Conservation (phyloP, 1,284 basidiomycete genomes). For the Ceratobasidium papillatum region DNA sequence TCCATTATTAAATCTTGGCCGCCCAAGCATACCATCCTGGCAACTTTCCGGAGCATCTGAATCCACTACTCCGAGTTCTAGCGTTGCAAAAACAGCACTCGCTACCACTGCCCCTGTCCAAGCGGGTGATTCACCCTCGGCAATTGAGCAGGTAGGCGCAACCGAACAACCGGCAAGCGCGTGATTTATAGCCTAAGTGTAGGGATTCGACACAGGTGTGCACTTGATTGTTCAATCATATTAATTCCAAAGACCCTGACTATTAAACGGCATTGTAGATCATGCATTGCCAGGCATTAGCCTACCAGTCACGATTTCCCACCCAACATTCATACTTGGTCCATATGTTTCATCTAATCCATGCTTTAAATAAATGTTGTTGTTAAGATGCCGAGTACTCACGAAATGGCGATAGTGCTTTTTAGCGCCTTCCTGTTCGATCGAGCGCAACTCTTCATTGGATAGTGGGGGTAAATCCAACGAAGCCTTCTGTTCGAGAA, state of each 20-base stretch:
- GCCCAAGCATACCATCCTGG: constrained; percentile 88
- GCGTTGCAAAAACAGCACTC: background rate
- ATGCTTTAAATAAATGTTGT: background rate
- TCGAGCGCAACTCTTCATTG: constrained; percentile 31
- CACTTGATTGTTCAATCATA: background rate
- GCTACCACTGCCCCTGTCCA: background rate
- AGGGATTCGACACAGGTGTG: constrained; percentile 1
- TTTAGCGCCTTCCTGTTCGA: constrained; percentile 26
- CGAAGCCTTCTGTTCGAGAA: constrained; percentile 32
- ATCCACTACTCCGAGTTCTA: constrained; percentile 7
- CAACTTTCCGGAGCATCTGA: constrained; percentile 63
- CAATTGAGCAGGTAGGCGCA: background rate
- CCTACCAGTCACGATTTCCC: background rate
- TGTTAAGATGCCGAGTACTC: background rate
- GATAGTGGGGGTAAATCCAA: constrained; percentile 34
- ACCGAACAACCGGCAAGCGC: background rate
- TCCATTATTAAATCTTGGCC: constrained; percentile 57
- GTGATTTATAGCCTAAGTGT: background rate
- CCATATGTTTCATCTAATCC: constrained; percentile 42
- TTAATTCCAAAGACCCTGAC: background rate
- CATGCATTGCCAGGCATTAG: background rate
- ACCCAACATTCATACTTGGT: background rate
- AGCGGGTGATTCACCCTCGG: background rate
- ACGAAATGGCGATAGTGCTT: constrained; percentile 37
- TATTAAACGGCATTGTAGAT: background rate